Conservation (phyloP, 1,284 basidiomycete species). For the Neonothopanus nambi region DNA sequence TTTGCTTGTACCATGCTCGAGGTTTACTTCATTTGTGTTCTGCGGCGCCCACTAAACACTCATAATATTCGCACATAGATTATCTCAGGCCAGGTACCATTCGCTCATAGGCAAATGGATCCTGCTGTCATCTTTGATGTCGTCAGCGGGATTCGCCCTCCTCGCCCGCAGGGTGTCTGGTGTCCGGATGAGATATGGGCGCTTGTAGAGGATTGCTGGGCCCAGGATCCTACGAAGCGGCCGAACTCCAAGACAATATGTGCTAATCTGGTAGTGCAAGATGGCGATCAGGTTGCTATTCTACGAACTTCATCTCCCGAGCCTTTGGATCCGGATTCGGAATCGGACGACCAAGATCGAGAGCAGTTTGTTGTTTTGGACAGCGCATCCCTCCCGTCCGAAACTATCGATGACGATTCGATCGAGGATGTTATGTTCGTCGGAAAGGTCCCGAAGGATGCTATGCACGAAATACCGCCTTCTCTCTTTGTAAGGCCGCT, state of each 20-base stretch:
- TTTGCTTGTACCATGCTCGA: conserved; percentile 14
- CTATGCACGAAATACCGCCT: background rate
- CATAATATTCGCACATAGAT: background rate
- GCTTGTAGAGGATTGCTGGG: conserved; percentile 8
- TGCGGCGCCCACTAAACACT: background rate
- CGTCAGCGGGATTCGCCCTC: background rate
- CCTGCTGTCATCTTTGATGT: conserved; percentile 1
- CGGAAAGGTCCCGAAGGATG: too few relatives aligned
- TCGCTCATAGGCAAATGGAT: background rate
- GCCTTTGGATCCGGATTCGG: too few relatives aligned
- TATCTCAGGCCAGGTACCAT: conserved; percentile 5
- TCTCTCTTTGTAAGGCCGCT: background rate
- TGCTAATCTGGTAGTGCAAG: too few relatives aligned
- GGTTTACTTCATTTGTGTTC: background rate
- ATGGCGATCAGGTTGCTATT: too few relatives aligned
- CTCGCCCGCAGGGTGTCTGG: conserved; percentile 1
- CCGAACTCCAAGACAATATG: background rate
- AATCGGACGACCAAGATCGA: too few relatives aligned
- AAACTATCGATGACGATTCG: too few relatives aligned
- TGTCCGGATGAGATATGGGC: conserved; percentile 12
- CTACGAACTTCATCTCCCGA: too few relatives aligned
- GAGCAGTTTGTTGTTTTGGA: too few relatives aligned
- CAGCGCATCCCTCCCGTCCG: too few relatives aligned
- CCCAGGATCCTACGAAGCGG: background rate
- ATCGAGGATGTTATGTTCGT: too few relatives aligned